These are phyloP conservation scores for Alternaria triticina DNA, from an alignment of 2,329 filamentous ascomycete species.

Conservation along the genomic window DNA sequence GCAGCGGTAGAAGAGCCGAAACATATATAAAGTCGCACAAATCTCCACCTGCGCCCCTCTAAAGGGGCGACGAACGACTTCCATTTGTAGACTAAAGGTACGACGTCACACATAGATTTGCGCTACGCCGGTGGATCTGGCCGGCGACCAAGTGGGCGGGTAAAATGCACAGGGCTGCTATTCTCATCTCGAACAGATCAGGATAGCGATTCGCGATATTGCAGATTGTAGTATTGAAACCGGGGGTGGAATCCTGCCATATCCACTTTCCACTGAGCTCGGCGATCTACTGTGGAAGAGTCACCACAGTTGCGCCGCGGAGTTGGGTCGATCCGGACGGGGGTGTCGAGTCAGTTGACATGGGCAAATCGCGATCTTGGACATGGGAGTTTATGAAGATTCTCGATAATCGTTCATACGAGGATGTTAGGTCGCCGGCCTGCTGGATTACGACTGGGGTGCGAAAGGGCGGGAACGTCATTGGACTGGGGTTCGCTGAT, in stretches of 20 bases:
- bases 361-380: not conserved
- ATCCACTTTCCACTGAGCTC: not conserved
- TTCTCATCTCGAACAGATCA: not conserved
- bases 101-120: conserved; percentile 11
- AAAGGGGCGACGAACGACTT: not conserved
- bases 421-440: not conserved
- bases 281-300: conserved; percentile 5
- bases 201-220: not conserved
- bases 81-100: not conserved
- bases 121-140: conserved; percentile 9
- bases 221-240: not conserved
- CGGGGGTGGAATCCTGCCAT: conserved; percentile 1
- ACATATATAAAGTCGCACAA: not conserved
- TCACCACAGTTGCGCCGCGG: conserved; percentile 5
- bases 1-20: not conserved
- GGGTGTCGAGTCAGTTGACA: conserved; percentile 8
- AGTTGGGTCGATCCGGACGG: conserved; percentile 9
- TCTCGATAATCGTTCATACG: not conserved
- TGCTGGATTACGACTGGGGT: not conserved
- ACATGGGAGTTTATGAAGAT: not conserved
- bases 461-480: not conserved
- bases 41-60: not conserved
- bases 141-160: conserved; percentile 3
- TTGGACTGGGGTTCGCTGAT: not conserved
- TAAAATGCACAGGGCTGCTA: not conserved